Evolutionary conservation across 768 basidiomycete species (phyloP).

Genomic region (Dioszegia hungarica): DNA sequence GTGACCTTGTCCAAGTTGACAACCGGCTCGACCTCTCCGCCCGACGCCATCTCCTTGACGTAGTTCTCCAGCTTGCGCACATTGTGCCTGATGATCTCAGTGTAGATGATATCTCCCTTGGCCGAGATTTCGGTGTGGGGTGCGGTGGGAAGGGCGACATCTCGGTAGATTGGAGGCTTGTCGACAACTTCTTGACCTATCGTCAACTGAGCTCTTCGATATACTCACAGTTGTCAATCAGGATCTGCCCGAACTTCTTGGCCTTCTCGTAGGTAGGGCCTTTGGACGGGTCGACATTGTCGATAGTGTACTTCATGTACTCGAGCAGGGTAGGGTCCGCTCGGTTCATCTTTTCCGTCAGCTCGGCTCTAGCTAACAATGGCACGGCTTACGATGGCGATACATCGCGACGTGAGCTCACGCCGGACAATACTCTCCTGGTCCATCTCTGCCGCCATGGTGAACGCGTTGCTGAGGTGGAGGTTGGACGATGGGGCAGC

Average conservation of each 20-base stretch:
- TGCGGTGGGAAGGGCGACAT: conserved; percentile 92
- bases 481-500: too few species aligned
- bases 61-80: conserved; percentile 97
- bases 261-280: conserved; percentile 93
- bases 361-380: background rate
- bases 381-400: conserved; percentile 59
- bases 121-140: conserved; percentile 89
- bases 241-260: conserved; percentile 92
- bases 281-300: conserved; percentile 65
- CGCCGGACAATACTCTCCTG: conserved; percentile 38
- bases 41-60: conserved; percentile 88
- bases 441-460: conserved; percentile 27
- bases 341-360: conserved; percentile 64
- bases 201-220: background rate
- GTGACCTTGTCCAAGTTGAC: conserved; percentile 98
- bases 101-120: conserved; percentile 90
- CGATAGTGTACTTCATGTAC: conserved; percentile 95
- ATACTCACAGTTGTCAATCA: conserved; percentile 69
- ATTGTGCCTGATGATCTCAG: conserved; percentile 90
- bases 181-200: conserved; percentile 39
- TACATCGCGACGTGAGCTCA: conserved; percentile 78
- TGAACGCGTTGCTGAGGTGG: background rate
- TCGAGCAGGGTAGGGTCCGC: conserved; percentile 76
- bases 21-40: conserved; percentile 70
- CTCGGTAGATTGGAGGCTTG: conserved; percentile 40